Percentiles rank a stretch among this genome's conserved stretches.
Evolutionary conservation across 495 filamentous ascomycete species (phyloP).

Genomic region (Sordaria brevicollis): DNA sequence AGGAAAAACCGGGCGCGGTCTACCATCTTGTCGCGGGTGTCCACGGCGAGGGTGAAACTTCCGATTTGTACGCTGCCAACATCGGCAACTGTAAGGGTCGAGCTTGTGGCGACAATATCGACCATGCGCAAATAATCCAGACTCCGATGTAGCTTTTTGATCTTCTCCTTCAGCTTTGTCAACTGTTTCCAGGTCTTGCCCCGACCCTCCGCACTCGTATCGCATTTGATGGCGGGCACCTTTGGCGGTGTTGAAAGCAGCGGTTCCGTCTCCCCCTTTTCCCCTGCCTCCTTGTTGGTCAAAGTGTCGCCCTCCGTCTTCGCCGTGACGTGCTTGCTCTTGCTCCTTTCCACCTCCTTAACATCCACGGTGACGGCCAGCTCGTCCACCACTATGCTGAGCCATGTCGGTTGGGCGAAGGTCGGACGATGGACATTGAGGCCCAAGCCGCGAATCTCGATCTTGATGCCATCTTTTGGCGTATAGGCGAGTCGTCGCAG

Average conservation of each 20-base stretch:
- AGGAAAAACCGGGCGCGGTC: constrained; percentile 86
- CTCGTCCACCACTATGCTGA: constrained; percentile 79
- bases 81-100: constrained; percentile 60
- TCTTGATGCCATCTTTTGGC: constrained; percentile 71
- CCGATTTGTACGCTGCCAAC: constrained; percentile 80
- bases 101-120: constrained; percentile 78
- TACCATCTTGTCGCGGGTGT: constrained; percentile 83
- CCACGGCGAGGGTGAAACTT: constrained; percentile 72
- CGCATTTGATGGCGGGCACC: constrained; percentile 12
- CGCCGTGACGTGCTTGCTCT: constrained; percentile 7
- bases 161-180: constrained; percentile 65
- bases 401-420: constrained; percentile 94
- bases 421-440: constrained; percentile 84
- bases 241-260: constrained; percentile 12
- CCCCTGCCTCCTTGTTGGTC: constrained; percentile 15
- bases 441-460: constrained; percentile 84
- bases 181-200: constrained; percentile 73
- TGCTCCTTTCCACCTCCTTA: constrained; percentile 44
- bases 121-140: constrained; percentile 85
- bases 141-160: constrained; percentile 77
- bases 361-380: constrained; percentile 75
- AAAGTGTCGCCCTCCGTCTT: background rate
- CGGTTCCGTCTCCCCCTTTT: constrained; percentile 8
- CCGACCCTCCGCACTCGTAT: constrained; percentile 25
- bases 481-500: constrained; percentile 82